These are phyloP conservation scores for Orbilia javanica DNA, from an alignment of 2,329 filamentous ascomycete genomes.

Conservation along the genomic window DNA sequence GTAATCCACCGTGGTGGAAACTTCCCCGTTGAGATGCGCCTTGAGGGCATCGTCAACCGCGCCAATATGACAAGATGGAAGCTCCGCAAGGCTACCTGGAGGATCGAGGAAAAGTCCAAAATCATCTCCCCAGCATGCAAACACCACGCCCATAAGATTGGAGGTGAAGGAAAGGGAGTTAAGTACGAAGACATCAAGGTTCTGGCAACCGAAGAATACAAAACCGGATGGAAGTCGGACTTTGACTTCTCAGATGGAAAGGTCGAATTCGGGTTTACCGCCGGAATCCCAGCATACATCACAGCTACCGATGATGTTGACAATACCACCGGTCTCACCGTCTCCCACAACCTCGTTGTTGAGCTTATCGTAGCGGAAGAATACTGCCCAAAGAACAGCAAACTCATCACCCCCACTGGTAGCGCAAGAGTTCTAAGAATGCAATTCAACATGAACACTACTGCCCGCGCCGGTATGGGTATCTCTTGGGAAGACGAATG, in stretches of 20 bases:
- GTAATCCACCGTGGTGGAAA: conserved; percentile 87
- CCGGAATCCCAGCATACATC: conserved; percentile 72
- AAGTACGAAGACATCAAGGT: conserved; percentile 80
- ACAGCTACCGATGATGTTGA: conserved; percentile 83
- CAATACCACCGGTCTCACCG: conserved; percentile 78
- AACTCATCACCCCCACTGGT: conserved; percentile 85
- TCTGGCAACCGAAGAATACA: conserved; percentile 84
- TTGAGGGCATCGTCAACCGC: conserved; percentile 87
- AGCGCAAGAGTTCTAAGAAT: conserved; percentile 91
- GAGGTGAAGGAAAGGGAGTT: conserved; percentile 77
- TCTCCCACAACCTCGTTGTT: conserved; percentile 86
- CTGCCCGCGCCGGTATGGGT: conserved; percentile 85
- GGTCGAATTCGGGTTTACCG: conserved; percentile 83
- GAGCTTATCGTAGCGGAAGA: conserved; percentile 96
- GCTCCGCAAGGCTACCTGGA: conserved; percentile 91
- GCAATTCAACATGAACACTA: conserved; percentile 86
- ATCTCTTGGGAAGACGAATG: conserved; percentile 98
- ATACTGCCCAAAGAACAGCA: conserved; percentile 76
- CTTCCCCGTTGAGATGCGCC: conserved; percentile 81
- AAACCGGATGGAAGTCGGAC: conserved; percentile 89
- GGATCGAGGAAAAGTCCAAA: conserved; percentile 87
- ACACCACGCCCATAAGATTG: conserved; percentile 77
- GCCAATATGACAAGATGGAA: conserved; percentile 84
- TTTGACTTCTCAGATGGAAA: conserved; percentile 76
- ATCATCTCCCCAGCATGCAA: conserved; percentile 82